phyloP scores from a whole-genome alignment of 352 stramenopile species.

The Phytophthora pisi region DNA sequence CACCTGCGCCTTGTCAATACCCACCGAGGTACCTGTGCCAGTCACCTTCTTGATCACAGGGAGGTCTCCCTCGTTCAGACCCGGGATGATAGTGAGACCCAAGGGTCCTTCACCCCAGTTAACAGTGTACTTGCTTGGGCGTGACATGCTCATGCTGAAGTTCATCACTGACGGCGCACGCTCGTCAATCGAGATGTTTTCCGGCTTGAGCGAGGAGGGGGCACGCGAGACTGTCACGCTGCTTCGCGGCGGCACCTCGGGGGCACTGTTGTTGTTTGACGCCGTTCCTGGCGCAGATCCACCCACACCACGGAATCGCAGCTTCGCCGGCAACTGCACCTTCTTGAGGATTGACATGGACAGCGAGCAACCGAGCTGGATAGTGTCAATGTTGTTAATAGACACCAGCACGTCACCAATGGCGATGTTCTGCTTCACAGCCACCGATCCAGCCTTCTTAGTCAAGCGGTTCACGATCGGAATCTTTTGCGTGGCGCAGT shows the following conservation, averaged over 20 bases:
- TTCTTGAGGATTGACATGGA: conserved; percentile 92
- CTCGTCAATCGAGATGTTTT: conserved; percentile 29
- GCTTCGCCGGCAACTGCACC: conserved; percentile 82
- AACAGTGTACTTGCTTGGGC: conserved; percentile 71
- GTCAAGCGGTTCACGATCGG: conserved; percentile 88
- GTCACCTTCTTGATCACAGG: conserved; percentile 91
- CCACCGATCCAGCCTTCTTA: conserved; percentile 85
- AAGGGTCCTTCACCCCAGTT: conserved; percentile 85
- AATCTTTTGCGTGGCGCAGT: conserved; percentile 84
- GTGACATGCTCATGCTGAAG: conserved; percentile 58
- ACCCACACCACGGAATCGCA: conserved; percentile 84
- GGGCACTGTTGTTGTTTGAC: conserved; percentile 16
- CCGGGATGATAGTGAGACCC: conserved; percentile 86
- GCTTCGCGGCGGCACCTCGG: conserved; percentile 22
- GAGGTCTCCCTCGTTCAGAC: conserved; percentile 74
- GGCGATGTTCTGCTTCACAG: conserved; percentile 89
- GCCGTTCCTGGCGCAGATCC: conserved; percentile 44
- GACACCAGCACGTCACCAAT: conserved; percentile 86
- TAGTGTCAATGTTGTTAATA: conserved; percentile 92
- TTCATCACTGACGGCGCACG: conserved; percentile 43
- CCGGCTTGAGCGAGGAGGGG: conserved; percentile 19
- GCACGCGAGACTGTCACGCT: conserved; percentile 36
- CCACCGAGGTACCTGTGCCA: conserved; percentile 74
- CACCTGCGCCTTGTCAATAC: conserved; percentile 84
- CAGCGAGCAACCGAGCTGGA: conserved; percentile 85